A percentile compares a stretch with the other conserved stretches of the same genome.
These are phyloP conservation scores for Geotrichum australiense DNA, from an alignment of 1,139 yeast species.

Conservation along the genomic window DNA sequence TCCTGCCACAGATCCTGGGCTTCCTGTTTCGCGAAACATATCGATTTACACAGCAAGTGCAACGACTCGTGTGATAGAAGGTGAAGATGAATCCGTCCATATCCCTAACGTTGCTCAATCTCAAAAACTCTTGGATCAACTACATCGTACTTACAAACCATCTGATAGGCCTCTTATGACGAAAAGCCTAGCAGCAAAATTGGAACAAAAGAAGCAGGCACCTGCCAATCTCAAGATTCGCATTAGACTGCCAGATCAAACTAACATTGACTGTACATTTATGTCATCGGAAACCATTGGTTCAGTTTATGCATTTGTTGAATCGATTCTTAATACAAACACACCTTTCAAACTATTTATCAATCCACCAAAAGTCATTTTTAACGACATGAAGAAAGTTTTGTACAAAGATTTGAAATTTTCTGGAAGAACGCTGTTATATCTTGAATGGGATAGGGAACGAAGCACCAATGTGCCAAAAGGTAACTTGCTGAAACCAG, in stretches of 20 bases:
- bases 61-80: conserved; percentile 16
- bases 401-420: conserved; percentile 27
- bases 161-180: conserved; percentile 30
- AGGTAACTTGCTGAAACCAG: conserved; percentile 19
- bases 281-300: conserved; percentile 26
- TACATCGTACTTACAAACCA: conserved; percentile 23
- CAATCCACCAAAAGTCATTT: conserved; percentile 28
- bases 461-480: conserved; percentile 14
- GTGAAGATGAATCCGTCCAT: conserved; percentile 22
- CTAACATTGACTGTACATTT: conserved; percentile 31
- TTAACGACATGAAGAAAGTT: conserved; percentile 19
- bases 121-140: conserved; percentile 19
- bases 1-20: background rate
- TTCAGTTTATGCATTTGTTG: conserved; percentile 28
- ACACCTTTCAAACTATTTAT: conserved; percentile 27
- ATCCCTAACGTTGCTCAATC: conserved; percentile 15
- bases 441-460: conserved; percentile 27
- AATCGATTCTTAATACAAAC: conserved; percentile 24
- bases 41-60: conserved; percentile 23
- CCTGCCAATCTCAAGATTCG: conserved; percentile 24
- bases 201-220: conserved; percentile 24
- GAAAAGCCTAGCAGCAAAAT: conserved; percentile 26
- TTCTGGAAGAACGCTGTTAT: conserved; percentile 28
- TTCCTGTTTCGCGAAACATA: conserved; percentile 14
- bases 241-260: conserved; percentile 33